Evolutionary conservation across 495 filamentous ascomycete species (phyloP), one percentile per base, ranked within the genome.

Genomic region (Xeromyces bisporus): DNA sequence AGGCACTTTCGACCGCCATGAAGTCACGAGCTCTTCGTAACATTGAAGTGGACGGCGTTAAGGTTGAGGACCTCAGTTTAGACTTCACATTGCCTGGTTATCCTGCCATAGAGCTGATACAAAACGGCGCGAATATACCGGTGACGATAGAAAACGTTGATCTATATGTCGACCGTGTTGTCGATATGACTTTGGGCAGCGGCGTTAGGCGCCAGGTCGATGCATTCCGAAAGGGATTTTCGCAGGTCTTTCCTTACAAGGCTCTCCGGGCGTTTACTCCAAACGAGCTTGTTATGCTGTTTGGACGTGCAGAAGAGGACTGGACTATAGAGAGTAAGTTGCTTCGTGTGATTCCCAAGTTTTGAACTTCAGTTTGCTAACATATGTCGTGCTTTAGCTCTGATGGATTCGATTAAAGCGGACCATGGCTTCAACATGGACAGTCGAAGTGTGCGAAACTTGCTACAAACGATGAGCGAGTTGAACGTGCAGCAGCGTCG

Each of bases 371-470:
- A 10, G 6, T 27, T 31, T 23, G n/a, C 20, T 18, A 38, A 56
- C 34, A 55, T 32, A 9, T 24, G 2, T 31, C 11, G n/a, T 39
- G 26, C 12, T 25, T 44, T 40, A 91, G 82, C 89, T 23, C 66
- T 97, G 15, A 92, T 87, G 71, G 91, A 99, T 47, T 93, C 87
- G 2, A 85, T 99, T 55, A 99, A 96, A 62, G 91, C 91, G n/a
- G 91, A 99, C 46, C 91, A 99, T 49, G 91, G 91, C 3, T 99
- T 83, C 63, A 96, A 96, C 41, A 89, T 99, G 75, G 91, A 99
- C 42, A 96, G 91, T 64, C 83, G 77, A 62, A 93, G 83, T 37
- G 89, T 99, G 20, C 81, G 73, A 24, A 96, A 99, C 43, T 47
- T 99, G 39, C 69, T 99, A 2, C 86, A 94, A 45, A 75, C 75